Base-by-base conservation (phyloP, 768 basidiomycete species). In the Amanita polypyramis region DNA sequence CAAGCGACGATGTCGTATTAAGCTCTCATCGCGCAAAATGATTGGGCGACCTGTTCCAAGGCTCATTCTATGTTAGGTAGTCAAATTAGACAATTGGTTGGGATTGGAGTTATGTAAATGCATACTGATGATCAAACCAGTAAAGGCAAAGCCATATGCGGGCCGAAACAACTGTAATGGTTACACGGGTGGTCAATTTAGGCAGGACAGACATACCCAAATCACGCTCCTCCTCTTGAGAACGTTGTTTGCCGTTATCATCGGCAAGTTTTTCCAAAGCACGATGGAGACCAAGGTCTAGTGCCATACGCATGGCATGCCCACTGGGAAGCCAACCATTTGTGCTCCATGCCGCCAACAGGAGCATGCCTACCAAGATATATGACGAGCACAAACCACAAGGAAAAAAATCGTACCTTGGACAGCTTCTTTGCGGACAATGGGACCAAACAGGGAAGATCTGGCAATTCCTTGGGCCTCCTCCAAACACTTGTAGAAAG, bases 381-480 rank as follows among this genome's bases (percentile, higher is more conserved):
- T 51, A 49, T 54, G 51, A 45, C 27, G 15, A 58, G 43, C 47
- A 52, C 32, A 45, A 50, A 37, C 35, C 44, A 49, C 52, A 54
- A 49, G 45, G 43, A 34, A 51, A 47, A 38, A 57, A 55, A 40
- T 60, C 70, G 56, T 55, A 83, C 88, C 89, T 76, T 90, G 88
- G 29, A 94, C 91, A 32, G 90, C 94, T 67, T 97, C 94, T 65
- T 95, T 95, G 60, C 89, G 73, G 34, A 93, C 91, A 34, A 94
- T 81, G 41, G 93, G 91, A 12, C 94, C 92, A 58, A 97, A 96
- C 34, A 97, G 74, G 5, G 90, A 90, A 23, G 87, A 91, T 34
- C 93, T 77, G 36, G 94, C 94, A 56, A 97, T 95, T 40, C 92
- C 91, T 62, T 95, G 93, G 20, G 94, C 92, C 67, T 96, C 92